A percentile compares a stretch with the other conserved stretches of the same genome.
Conservation (phyloP, 2,329 filamentous ascomycete genomes). For the Gnomoniopsis smithogilvyi region DNA sequence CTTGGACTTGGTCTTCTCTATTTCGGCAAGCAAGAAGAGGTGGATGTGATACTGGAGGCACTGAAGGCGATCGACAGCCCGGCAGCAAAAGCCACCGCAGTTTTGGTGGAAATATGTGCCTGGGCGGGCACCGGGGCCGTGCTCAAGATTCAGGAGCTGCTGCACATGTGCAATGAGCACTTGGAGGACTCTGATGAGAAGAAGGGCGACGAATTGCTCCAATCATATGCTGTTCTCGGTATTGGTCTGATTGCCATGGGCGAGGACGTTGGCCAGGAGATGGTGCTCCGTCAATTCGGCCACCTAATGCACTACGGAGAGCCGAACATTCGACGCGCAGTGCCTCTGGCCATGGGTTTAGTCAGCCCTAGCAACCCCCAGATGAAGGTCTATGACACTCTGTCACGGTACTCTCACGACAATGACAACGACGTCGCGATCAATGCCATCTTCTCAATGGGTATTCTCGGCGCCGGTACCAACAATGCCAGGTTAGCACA, state of each 20-base stretch:
- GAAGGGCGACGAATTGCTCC: conserved; percentile 91
- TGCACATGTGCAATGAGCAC: conserved; percentile 97
- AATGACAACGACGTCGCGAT: conserved; percentile 98
- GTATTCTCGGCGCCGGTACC: conserved; percentile 90
- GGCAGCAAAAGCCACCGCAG: conserved; percentile 92
- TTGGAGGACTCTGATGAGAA: conserved; percentile 93
- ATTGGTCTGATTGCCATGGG: conserved; percentile 96
- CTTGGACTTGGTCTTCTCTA: conserved; percentile 90
- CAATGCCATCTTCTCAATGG: conserved; percentile 99
- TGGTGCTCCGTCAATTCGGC: conserved; percentile 95
- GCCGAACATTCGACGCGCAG: conserved; percentile 92
- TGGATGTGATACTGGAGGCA: conserved; percentile 96
- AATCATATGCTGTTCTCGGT: conserved; percentile 93
- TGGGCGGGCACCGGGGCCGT: conserved; percentile 98
- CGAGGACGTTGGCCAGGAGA: conserved; percentile 96
- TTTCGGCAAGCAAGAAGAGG: conserved; percentile 96
- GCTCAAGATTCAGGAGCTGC: conserved; percentile 91
- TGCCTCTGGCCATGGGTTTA: conserved; percentile 93
- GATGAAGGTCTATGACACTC: conserved; percentile 99
- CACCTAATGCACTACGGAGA: conserved; percentile 99
- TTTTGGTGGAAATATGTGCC: conserved; percentile 92
- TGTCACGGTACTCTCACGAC: conserved; percentile 97
- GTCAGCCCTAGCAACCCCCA: conserved; percentile 97
- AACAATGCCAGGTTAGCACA: conserved; percentile 97
- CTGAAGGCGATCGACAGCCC: conserved; percentile 96